Percentiles rank a stretch among this genome's conserved stretches.
phyloP scores from a whole-genome alignment of 805 yeast genomes.

The Starmerella vaccinii region DNA sequence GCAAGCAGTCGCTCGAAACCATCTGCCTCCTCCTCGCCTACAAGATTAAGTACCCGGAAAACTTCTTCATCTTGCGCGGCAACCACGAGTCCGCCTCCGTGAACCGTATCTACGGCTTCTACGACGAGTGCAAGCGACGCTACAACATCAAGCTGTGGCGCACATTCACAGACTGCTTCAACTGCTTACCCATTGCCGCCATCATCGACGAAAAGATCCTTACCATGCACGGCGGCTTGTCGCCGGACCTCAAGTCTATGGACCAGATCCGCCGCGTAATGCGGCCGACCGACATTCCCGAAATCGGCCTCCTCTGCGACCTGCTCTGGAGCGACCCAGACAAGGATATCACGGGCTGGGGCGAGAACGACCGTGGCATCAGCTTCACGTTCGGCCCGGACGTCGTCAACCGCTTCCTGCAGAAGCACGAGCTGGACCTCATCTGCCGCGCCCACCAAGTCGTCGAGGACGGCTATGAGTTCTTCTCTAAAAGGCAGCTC shows the following conservation, averaged over 20 bases:
- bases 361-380: slow-evolving; percentile 97
- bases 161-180: slow-evolving; percentile 96
- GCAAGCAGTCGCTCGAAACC: slow-evolving; percentile 93
- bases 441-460: slow-evolving; percentile 99
- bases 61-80: slow-evolving; percentile 92
- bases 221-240: slow-evolving; percentile 97
- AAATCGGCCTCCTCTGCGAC: slow-evolving; percentile 92
- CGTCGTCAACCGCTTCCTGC: slow-evolving; percentile 90
- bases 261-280: slow-evolving; percentile 96
- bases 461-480: slow-evolving; percentile 98
- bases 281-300: slow-evolving; percentile 99
- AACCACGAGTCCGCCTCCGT: slow-evolving; percentile 98
- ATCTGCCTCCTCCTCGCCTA: slow-evolving; percentile 88
- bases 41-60: slow-evolving; percentile 96
- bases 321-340: slow-evolving; percentile 98
- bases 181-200: slow-evolving; percentile 97
- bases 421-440: slow-evolving; percentile 95
- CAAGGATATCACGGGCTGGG: slow-evolving; percentile 97
- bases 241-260: slow-evolving; percentile 96
- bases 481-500: slow-evolving; percentile 88
- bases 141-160: slow-evolving; percentile 98
- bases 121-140: slow-evolving; percentile 94
- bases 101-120: slow-evolving; percentile 94
- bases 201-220: slow-evolving; percentile 95
- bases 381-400: slow-evolving; percentile 99